Evolutionary conservation across 768 basidiomycete species (phyloP), one percentile per base, ranked within the genome.

Genomic region (Sarcodon aspratus): DNA sequence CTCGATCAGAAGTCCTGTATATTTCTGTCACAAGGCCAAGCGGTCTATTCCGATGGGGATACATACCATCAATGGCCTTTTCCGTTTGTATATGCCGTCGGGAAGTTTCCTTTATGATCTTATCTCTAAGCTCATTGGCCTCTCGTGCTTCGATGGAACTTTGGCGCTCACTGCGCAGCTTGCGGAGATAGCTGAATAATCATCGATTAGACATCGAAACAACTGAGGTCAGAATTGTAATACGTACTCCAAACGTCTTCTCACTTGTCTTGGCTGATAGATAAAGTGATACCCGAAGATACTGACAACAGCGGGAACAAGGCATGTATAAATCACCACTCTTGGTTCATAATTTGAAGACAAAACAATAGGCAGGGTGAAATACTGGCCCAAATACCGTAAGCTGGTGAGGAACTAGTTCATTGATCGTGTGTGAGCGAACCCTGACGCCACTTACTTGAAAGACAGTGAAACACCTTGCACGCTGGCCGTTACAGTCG

Each of bases 1-100:
- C 54, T 80, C 60, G 57, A 95, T 77, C 51, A 94, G 73, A 40
- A 94, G 70, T 48, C 89, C 87, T 90, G 54, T 36, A 44, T 33
- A 43, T 27, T 27, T 27, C 21, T 27, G 21, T 27, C 21, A 27
- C 21, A 27, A 27, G 21, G 21, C 21, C 21, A 27, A 17, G 27
- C 45, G 46, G 36, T 48, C 45, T 36, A 46, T 36, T 45, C 35
- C 32, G 43, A 31, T 21, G 44, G 21, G 21, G 33, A 40, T 37
- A 54, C 65, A 47, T 61, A 84, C 89, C 89, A 69, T 78, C 77
- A 63, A 73, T 79, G 18, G 72, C 70, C 52, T 71, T 73, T 63
- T 94, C 89, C 21, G 72, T 63, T 34, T 79, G 71, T 52, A 71
- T 72, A 57, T 80, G 82, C 56, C 76, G 77, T 59, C 70, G 71